Conservation (phyloP, 192 early-diverging fungal species). For the Geranomyces variabilis region DNA sequence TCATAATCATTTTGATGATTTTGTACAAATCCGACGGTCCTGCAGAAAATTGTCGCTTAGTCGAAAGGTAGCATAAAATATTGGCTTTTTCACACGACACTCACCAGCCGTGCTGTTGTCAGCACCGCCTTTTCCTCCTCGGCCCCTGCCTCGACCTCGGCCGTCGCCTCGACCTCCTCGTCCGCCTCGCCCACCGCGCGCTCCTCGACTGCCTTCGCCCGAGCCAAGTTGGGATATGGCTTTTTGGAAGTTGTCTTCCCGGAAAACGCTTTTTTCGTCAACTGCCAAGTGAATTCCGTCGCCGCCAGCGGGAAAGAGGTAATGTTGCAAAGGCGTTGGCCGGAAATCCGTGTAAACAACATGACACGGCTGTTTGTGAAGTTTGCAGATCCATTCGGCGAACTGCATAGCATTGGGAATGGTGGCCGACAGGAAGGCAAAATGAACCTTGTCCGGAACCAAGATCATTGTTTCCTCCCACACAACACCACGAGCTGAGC, state of each 20-base stretch:
- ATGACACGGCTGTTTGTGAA: conserved; percentile 96
- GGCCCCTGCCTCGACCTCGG: conserved; percentile 50
- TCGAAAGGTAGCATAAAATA: background rate
- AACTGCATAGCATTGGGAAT: conserved; percentile 99
- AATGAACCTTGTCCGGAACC: conserved; percentile 87
- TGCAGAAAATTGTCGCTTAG: background rate
- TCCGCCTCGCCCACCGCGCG: conserved; percentile 47
- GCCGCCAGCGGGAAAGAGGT: conserved; percentile 87
- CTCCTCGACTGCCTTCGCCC: conserved; percentile 56
- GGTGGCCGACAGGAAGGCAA: conserved; percentile 96
- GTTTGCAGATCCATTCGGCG: conserved; percentile 96
- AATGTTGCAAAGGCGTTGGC: conserved; percentile 96
- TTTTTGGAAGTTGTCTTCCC: conserved; percentile 95
- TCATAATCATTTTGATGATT: conserved; percentile 94
- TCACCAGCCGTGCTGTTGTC: conserved; percentile 17
- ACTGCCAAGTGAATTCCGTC: conserved; percentile 95
- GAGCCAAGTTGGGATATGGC: conserved; percentile 76
- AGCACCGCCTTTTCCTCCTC: conserved; percentile 34
- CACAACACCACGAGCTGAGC: conserved; percentile 90
- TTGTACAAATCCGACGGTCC: conserved; percentile 85
- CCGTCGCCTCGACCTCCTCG: conserved; percentile 54
- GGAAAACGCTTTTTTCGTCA: conserved; percentile 92
- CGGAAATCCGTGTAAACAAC: conserved; percentile 98
- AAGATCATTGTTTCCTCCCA: conserved; percentile 99
- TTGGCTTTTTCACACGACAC: background rate